A percentile compares a stretch with the other conserved stretches of the same genome.
These are phyloP conservation scores for Phytophthora europaea DNA, from an alignment of 352 stramenopile species.

Conservation along the genomic window DNA sequence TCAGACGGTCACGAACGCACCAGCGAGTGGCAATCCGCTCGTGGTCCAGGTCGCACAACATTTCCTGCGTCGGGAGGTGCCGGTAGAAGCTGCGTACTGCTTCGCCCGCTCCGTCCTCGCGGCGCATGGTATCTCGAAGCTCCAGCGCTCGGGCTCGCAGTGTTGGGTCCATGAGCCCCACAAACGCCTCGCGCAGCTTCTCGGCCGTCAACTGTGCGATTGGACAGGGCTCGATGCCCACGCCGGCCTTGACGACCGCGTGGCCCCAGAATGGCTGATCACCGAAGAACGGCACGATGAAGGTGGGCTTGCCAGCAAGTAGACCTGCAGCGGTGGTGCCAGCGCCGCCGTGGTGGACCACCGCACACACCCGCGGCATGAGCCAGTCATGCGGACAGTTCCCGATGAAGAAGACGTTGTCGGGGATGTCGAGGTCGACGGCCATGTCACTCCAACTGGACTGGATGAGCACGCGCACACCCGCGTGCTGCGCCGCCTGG, in stretches of 20 bases:
- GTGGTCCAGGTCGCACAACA: constrained; percentile 78
- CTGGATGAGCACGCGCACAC: constrained; percentile 89
- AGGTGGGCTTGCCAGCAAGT: constrained; percentile 90
- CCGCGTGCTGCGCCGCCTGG: constrained; percentile 63
- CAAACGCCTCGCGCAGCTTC: constrained; percentile 75
- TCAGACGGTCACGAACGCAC: constrained; percentile 55
- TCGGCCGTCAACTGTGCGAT: constrained; percentile 81
- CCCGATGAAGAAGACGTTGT: constrained; percentile 71
- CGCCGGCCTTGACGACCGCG: constrained; percentile 79
- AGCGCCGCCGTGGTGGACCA: constrained; percentile 83
- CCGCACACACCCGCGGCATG: constrained; percentile 84
- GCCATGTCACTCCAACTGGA: constrained; percentile 87
- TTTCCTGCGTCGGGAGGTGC: constrained; percentile 79
- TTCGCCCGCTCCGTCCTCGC: constrained; percentile 81
- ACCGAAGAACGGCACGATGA: constrained; percentile 95
- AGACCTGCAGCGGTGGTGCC: constrained; percentile 94
- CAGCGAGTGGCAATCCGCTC: constrained; percentile 55
- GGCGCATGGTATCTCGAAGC: constrained; percentile 64
- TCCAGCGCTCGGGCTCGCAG: constrained; percentile 53
- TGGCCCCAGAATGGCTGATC: constrained; percentile 95
- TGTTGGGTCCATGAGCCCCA: constrained; percentile 45
- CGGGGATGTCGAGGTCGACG: constrained; percentile 47
- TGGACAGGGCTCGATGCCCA: constrained; percentile 85
- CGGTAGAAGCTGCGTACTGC: constrained; percentile 87
- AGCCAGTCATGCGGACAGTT: constrained; percentile 93